A percentile compares a stretch with the other conserved stretches of the same genome.
These are phyloP conservation scores for Pseudoturritis turrita DNA, from an alignment of 345 rosid species.

Conservation along the genomic window DNA sequence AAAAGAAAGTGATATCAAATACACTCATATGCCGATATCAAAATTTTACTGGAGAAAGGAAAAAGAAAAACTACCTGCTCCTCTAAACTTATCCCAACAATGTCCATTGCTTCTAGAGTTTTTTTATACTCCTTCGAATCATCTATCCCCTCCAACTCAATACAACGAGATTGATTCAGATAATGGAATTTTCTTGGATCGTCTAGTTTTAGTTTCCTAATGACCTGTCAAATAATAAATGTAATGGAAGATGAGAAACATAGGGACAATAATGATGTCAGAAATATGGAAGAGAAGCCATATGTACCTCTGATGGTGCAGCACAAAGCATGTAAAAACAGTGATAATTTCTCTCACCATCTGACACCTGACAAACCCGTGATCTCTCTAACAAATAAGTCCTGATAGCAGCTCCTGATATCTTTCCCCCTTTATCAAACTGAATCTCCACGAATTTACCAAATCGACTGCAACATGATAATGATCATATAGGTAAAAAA, in stretches of 20 bases:
- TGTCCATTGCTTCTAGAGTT: slow-evolving; percentile 88
- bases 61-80: slow-evolving; percentile 61
- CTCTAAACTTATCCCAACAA: slow-evolving; percentile 77
- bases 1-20: slow-evolving; percentile 18
- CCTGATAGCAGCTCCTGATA: slow-evolving; percentile 96
- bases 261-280: neutral
- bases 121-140: slow-evolving; percentile 71
- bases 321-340: slow-evolving; percentile 99
- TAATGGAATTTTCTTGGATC: slow-evolving; percentile 75
- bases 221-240: slow-evolving; percentile 46
- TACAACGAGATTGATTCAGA: slow-evolving; percentile 84
- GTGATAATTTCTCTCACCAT: slow-evolving; percentile 95
- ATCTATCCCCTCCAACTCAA: slow-evolving; percentile 69
- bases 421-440: slow-evolving; percentile 73
- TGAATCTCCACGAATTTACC: slow-evolving; percentile 99
- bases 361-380: slow-evolving; percentile 96
- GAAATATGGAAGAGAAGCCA: neutral
- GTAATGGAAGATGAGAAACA: neutral
- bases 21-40: neutral
- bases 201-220: slow-evolving; percentile 54
- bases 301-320: slow-evolving; percentile 78
- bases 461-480: slow-evolving; percentile 66
- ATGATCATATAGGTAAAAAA: slow-evolving; percentile 15
- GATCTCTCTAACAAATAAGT: slow-evolving; percentile 97
- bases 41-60: neutral